phyloP scores from a whole-genome alignment of 2,329 filamentous ascomycete species.

The Nigrospora oryzae region DNA sequence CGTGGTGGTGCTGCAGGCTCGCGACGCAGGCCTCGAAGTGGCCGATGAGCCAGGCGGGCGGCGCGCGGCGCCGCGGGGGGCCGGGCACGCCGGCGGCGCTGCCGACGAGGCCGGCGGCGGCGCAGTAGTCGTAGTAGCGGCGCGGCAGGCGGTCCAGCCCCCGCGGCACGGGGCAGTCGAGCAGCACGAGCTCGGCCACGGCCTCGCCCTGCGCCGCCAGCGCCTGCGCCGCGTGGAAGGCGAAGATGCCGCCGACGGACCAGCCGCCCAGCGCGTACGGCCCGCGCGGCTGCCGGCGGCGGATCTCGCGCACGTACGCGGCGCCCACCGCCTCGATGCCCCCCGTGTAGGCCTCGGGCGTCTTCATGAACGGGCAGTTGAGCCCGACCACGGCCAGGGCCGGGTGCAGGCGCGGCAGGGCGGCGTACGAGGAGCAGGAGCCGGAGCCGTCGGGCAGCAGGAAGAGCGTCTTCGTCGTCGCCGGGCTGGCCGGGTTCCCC shows the following conservation, averaged over 20 bases:
- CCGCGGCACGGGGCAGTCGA: constrained; percentile 32
- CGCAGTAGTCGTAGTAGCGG: constrained; percentile 40
- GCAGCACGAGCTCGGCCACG: constrained; percentile 27
- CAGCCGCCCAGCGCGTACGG: constrained; percentile 42
- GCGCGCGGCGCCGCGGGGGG: neutral
- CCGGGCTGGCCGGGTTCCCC: neutral
- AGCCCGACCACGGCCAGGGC: constrained; percentile 26
- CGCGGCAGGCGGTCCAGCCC: constrained; percentile 38
- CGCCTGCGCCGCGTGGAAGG: constrained; percentile 31
- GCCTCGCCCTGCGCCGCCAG: constrained; percentile 26
- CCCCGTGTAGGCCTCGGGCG: constrained; percentile 17
- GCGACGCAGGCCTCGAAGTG: constrained; percentile 1
- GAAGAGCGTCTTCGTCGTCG: constrained; percentile 17
- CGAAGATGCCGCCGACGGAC: constrained; percentile 43
- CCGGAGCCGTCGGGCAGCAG: constrained; percentile 36
- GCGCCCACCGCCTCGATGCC: constrained; percentile 24
- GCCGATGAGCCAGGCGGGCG: neutral
- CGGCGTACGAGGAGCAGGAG: constrained; percentile 29
- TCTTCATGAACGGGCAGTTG: constrained; percentile 29
- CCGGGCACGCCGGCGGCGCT: constrained; percentile 21
- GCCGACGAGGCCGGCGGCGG: constrained; percentile 34
- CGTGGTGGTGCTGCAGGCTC: neutral
- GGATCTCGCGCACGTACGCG: constrained; percentile 31
- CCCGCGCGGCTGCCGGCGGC: constrained; percentile 33
- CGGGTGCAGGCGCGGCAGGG: constrained; percentile 20